Conservation (phyloP, 345 rosid species). For the Stellera chamaejasme region DNA sequence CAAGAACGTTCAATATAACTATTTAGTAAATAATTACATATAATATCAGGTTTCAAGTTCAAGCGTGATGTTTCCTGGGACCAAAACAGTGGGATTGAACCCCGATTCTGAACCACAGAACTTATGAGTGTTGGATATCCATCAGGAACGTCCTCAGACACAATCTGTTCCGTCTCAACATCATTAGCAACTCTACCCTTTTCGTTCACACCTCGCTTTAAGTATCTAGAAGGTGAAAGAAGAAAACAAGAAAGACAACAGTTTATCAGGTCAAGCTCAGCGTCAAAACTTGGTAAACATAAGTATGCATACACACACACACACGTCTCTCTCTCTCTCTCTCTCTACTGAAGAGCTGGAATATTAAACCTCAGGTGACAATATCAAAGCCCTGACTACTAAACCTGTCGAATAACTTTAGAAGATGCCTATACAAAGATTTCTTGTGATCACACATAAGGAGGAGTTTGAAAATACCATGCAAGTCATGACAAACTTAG, state of each 20-base stretch:
- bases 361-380: too few relatives aligned
- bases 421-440: too few relatives aligned
- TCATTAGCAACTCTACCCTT: constrained; percentile 98
- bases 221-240: constrained; percentile 39
- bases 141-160: constrained; percentile 69
- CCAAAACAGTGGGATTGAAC: constrained; percentile 97
- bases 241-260: constrained; percentile 12
- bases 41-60: constrained; percentile 83
- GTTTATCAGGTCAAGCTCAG: constrained; percentile 5
- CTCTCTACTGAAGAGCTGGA: too few relatives aligned
- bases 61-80: constrained; percentile 91
- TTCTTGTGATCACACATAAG: too few relatives aligned
- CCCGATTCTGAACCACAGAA: constrained; percentile 91
- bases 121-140: constrained; percentile 59
- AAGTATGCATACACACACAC: too few relatives aligned
- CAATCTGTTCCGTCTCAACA: constrained; percentile 97
- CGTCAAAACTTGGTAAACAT: neutral
- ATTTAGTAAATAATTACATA: constrained; percentile 35
- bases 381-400: too few relatives aligned
- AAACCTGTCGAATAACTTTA: too few relatives aligned
- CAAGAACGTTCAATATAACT: neutral
- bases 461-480: too few relatives aligned
- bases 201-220: constrained; percentile 90
- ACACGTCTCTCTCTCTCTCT: too few relatives aligned
- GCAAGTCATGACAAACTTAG: too few relatives aligned